These are phyloP conservation scores for Diphasiastrum complanatum DNA, from an alignment of 83 land plant species.

Conservation along the genomic window DNA sequence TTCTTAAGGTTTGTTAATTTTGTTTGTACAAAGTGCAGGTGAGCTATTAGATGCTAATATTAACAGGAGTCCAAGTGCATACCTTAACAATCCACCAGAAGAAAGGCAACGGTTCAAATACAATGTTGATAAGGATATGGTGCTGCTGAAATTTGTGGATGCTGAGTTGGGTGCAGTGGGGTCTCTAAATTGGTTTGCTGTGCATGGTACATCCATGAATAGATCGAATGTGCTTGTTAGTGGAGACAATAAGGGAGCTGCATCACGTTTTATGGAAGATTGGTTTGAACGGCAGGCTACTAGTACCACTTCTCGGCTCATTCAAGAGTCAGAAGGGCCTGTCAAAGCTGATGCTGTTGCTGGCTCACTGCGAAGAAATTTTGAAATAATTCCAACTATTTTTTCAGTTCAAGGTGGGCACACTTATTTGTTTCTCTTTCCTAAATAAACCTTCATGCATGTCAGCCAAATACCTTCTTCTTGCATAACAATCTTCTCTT, in stretches of 20 bases:
- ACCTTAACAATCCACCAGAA: constrained; percentile 80
- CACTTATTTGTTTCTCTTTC: too few species aligned
- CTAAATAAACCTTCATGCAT: too few species aligned
- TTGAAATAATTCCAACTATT: too few species aligned
- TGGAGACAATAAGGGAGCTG: constrained; percentile 99
- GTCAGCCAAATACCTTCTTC: too few species aligned
- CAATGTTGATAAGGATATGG: constrained; percentile 89
- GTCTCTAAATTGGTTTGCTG: constrained; percentile 94
- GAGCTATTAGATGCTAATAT: constrained; percentile 83
- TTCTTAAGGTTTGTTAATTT: neutral
- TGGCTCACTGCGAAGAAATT: too few species aligned
- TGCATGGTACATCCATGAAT: constrained; percentile 98
- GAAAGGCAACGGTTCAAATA: constrained; percentile 64
- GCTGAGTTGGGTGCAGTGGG: constrained; percentile 84
- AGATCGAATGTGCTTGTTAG: constrained; percentile 84
- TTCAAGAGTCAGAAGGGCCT: constrained; percentile 9
- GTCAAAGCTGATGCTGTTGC: neutral
- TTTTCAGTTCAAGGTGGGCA: too few species aligned
- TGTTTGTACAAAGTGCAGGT: constrained; percentile 55
- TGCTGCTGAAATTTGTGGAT: constrained; percentile 86
- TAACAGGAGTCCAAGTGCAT: constrained; percentile 97
- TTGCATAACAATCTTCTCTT: too few species aligned
- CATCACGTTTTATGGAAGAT: constrained; percentile 96
- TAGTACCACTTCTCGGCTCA: neutral
- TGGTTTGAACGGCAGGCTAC: constrained; percentile 45